Percentiles rank a stretch among this genome's conserved stretches.
phyloP scores from a whole-genome alignment of 129 eudicot genomes.

The Solidago caesia region DNA sequence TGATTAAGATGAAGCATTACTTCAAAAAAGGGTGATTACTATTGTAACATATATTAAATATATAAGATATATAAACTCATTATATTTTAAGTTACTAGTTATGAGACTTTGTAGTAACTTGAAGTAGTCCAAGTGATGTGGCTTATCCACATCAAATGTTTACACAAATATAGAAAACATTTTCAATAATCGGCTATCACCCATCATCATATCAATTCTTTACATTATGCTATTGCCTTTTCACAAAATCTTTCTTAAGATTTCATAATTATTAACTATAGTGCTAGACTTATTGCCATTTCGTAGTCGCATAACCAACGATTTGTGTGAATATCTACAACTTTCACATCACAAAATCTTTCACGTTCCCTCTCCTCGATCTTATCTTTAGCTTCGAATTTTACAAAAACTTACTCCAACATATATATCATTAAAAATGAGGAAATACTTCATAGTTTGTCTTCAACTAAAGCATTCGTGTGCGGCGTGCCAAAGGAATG shows the following conservation, averaged over 20 bases:
- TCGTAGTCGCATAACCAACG: not conserved
- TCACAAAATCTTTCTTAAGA: constrained; percentile 26
- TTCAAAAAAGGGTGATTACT: no score
- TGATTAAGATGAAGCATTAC: no score
- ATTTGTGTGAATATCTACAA: not conserved
- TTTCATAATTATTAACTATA: constrained; percentile 4
- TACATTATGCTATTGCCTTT: constrained; percentile 13
- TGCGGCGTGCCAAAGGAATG: no score
- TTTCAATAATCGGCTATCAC: constrained; percentile 14
- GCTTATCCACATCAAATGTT: constrained; percentile 18
- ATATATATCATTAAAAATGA: no score
- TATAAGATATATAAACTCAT: no score
- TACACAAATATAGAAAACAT: constrained; percentile 25
- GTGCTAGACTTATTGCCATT: constrained; percentile 8
- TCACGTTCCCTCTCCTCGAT: not conserved
- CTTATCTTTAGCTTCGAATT: not conserved
- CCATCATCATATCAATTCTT: constrained; percentile 28
- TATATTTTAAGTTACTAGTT: no score
- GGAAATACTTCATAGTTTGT: no score
- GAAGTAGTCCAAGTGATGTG: no score
- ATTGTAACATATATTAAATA: no score
- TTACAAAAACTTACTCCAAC: no score
- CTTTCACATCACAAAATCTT: not conserved
- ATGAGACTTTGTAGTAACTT: no score
- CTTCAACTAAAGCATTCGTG: no score